Conservation (phyloP, 257 asterid species). For the Haberlea rhodopensis region DNA sequence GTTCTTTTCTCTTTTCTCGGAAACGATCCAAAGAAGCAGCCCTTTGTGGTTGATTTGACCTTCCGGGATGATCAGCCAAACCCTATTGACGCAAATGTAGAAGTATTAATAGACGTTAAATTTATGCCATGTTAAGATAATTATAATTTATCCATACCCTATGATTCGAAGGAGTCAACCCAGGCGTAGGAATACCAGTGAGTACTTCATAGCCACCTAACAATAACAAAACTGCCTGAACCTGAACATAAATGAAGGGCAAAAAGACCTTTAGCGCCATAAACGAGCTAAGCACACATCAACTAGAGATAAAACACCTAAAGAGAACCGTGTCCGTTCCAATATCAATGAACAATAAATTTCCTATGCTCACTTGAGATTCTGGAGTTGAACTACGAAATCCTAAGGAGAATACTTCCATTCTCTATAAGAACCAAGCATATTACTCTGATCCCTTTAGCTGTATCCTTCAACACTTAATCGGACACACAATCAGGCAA, state of each 20-base stretch:
- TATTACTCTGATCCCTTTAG: no score
- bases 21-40: constrained; percentile 91
- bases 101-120: constrained; percentile 18
- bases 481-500: not conserved
- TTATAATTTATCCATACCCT: constrained; percentile 45
- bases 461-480: no score
- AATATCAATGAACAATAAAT: not conserved
- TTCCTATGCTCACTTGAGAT: not conserved
- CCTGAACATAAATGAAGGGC: constrained; percentile 79
- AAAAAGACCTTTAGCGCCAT: no score
- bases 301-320: not conserved
- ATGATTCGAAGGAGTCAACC: constrained; percentile 63
- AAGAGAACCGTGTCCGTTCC: not conserved
- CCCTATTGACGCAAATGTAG: constrained; percentile 40
- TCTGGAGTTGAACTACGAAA: not conserved
- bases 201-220: constrained; percentile 95
- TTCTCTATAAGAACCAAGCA: no score
- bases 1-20: constrained; percentile 90
- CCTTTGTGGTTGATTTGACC: constrained; percentile 82
- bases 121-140: constrained; percentile 6
- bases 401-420: no score
- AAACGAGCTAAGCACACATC: constrained; percentile 8
- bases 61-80: constrained; percentile 63
- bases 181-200: constrained; percentile 59
- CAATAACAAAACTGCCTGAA: constrained; percentile 78